Conservation (phyloP, 2,329 filamentous ascomycete genomes). For the Fusarium acutatum region DNA sequence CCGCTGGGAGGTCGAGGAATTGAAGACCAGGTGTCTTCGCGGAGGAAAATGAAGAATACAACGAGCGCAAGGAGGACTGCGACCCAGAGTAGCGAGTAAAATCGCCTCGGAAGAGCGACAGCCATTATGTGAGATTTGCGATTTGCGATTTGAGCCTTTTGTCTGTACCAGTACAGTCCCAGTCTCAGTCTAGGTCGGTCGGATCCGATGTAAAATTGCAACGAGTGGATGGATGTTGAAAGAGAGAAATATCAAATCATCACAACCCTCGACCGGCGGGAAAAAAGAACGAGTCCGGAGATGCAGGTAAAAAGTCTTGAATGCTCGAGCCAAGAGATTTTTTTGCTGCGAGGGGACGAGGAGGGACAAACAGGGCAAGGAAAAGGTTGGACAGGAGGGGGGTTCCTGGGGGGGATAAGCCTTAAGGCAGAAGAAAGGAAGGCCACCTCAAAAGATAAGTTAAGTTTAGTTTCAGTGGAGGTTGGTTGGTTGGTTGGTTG, state of each 20-base stretch:
- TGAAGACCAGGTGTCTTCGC: constrained; percentile 35
- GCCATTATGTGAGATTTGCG: constrained; percentile 17
- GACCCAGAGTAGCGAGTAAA: constrained; percentile 35
- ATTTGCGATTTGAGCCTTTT: background rate
- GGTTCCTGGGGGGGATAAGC: background rate
- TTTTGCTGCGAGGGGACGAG: background rate
- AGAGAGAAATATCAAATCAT: constrained; percentile 21
- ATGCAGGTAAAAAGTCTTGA: background rate
- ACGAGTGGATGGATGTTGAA: constrained; percentile 12
- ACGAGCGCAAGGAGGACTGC: constrained; percentile 25
- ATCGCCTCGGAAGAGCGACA: constrained; percentile 33
- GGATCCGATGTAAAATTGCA: background rate
- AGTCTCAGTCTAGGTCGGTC: background rate
- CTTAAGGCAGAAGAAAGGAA: constrained; percentile 9
- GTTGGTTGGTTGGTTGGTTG: background rate
- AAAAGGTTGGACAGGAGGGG: constrained; percentile 3
- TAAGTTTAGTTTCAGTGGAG: background rate
- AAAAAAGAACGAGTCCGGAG: constrained; percentile 5
- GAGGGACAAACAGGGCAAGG: background rate
- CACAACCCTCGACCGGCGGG: constrained; percentile 22
- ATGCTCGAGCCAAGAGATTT: constrained; percentile 14
- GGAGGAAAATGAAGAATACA: constrained; percentile 30
- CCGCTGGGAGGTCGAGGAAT: constrained; percentile 26
- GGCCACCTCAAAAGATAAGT: constrained; percentile 5
- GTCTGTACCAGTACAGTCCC: background rate